Evolutionary conservation across 2,329 filamentous ascomycete species (phyloP).

Genomic region (Trichophyton benhamiae): DNA sequence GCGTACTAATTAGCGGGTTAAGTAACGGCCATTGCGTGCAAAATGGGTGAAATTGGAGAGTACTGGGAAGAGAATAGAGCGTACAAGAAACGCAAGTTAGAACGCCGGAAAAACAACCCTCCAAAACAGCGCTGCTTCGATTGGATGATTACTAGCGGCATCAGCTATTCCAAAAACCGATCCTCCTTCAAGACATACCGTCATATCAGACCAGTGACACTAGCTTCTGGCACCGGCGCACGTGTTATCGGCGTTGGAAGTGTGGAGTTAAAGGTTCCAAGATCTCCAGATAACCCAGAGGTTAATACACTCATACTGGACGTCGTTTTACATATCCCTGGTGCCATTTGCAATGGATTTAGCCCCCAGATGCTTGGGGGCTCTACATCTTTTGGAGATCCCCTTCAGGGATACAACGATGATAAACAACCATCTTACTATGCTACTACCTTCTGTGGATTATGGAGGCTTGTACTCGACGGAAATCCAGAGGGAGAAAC

Average conservation of each 20-base stretch:
- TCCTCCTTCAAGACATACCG: slow-evolving; percentile 23
- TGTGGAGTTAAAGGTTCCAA: slow-evolving; percentile 21
- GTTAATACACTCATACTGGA: slow-evolving; percentile 20
- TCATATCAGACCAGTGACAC: not conserved
- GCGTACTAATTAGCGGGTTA: too few relatives aligned
- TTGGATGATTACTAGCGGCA: slow-evolving; percentile 17
- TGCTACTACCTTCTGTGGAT: not conserved
- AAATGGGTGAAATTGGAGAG: too few relatives aligned
- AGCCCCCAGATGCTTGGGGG: slow-evolving; percentile 7
- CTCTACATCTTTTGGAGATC: not conserved
- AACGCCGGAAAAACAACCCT: too few relatives aligned
- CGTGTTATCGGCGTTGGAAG: slow-evolving; percentile 22
- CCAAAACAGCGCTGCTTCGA: slow-evolving; percentile 3
- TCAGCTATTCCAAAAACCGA: slow-evolving; percentile 24
- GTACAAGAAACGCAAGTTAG: too few relatives aligned
- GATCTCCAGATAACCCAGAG: slow-evolving; percentile 14
- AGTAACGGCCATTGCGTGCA: too few relatives aligned
- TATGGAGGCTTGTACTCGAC: not conserved
- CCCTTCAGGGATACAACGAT: not conserved
- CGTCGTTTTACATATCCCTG: slow-evolving; percentile 26
- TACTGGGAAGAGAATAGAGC: too few relatives aligned
- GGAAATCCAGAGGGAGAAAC: not conserved
- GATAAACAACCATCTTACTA: not conserved
- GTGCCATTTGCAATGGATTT: slow-evolving; percentile 25
- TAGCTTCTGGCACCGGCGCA: not conserved